Conservation (phyloP, 768 basidiomycete species). For the Galerina marginata region DNA sequence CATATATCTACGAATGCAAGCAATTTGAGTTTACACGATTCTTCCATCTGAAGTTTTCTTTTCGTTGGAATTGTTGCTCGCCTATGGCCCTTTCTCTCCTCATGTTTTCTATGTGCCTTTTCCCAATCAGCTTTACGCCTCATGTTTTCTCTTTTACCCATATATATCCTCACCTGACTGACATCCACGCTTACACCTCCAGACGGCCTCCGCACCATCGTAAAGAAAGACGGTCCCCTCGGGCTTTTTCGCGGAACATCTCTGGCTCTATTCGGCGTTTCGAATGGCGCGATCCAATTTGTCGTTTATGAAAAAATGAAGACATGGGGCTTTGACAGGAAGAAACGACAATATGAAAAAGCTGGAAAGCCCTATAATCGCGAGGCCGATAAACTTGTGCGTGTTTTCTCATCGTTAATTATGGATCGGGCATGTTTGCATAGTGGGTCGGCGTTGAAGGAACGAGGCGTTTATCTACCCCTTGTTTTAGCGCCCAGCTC, state of each 20-base stretch:
- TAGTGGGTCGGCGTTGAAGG: no score
- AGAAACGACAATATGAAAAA: conserved; percentile 63
- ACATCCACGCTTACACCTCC: neutral
- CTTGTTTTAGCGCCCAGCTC: no score
- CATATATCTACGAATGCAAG: no score
- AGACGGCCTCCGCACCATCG: conserved; percentile 76
- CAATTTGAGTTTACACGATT: no score
- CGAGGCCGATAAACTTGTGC: conserved; percentile 86
- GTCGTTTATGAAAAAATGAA: conserved; percentile 98
- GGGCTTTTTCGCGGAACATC: conserved; percentile 90
- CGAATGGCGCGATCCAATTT: conserved; percentile 95
- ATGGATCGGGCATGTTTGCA: no score
- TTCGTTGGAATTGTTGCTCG: no score
- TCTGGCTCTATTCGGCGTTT: conserved; percentile 89
- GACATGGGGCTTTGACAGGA: conserved; percentile 82
- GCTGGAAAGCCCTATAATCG: conserved; percentile 69
- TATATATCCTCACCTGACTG: neutral
- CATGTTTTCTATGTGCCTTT: conserved; percentile 1
- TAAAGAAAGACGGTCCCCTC: conserved; percentile 70
- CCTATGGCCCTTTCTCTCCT: no score
- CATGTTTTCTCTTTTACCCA: neutral
- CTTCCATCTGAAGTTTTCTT: no score
- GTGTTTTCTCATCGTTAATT: conserved; percentile 27
- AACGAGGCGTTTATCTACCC: no score
- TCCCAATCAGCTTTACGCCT: neutral